phyloP scores from a whole-genome alignment of 345 rosid genomes.

The Gossypioides kirkii region DNA sequence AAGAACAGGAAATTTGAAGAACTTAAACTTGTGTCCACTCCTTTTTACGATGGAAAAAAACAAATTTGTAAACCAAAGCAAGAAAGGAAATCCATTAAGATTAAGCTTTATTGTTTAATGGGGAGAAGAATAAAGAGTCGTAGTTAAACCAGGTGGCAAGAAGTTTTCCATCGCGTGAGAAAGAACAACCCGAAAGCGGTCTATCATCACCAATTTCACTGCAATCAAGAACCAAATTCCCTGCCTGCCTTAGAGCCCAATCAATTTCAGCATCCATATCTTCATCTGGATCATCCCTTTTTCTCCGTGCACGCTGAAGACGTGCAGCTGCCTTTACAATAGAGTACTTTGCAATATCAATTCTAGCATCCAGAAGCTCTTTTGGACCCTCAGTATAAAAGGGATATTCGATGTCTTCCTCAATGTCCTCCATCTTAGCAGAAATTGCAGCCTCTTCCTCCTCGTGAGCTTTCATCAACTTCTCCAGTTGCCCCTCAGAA shows the following conservation, averaged over 20 bases:
- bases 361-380: slow-evolving; percentile 68
- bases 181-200: slow-evolving; percentile 90
- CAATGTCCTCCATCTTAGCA: slow-evolving; percentile 44
- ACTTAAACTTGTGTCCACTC: not conserved
- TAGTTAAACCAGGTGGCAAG: slow-evolving; percentile 80
- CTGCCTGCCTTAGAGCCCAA: slow-evolving; percentile 64
- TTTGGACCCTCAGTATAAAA: slow-evolving; percentile 80
- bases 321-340: slow-evolving; percentile 61
- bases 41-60: not conserved
- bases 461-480: slow-evolving; percentile 77
- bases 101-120: not conserved
- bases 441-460: slow-evolving; percentile 67
- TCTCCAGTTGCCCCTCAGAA: slow-evolving; percentile 76
- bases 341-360: slow-evolving; percentile 69
- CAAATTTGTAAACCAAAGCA: not conserved
- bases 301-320: slow-evolving; percentile 61
- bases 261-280: slow-evolving; percentile 81
- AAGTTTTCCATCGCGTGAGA: slow-evolving; percentile 67
- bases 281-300: slow-evolving; percentile 91
- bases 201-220: slow-evolving; percentile 88
- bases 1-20: not conserved
- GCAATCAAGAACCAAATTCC: slow-evolving; percentile 63
- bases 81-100: not conserved
- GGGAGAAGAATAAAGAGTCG: not conserved
- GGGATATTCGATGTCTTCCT: slow-evolving; percentile 73